A percentile compares a stretch with the other conserved stretches of the same genome.
Evolutionary conservation across 1,284 basidiomycete species (phyloP).

Genomic region (Tilletiopsis washingtonensis): DNA sequence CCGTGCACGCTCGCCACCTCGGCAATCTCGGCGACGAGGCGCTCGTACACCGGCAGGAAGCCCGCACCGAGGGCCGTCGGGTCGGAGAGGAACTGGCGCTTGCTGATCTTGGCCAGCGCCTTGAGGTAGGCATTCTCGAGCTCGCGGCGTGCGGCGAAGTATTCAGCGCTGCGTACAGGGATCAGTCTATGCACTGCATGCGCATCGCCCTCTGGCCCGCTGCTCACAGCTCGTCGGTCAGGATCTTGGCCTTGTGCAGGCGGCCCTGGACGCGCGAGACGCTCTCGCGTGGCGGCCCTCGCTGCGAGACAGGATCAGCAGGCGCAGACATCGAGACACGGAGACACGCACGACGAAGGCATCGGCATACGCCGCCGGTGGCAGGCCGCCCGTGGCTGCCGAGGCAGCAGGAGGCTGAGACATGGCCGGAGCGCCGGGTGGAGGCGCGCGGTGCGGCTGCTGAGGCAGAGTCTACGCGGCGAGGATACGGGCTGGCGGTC

Average conservation of each 20-base stretch:
- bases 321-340: neutral
- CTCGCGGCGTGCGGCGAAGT: conserved; percentile 51
- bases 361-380: conserved; percentile 23
- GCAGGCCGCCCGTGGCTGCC: conserved; percentile 1
- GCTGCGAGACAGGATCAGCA: neutral
- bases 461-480: too few species aligned
- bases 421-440: too few species aligned
- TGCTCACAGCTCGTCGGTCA: conserved; percentile 38
- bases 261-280: conserved; percentile 16
- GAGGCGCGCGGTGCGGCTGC: too few species aligned
- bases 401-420: neutral
- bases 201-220: neutral
- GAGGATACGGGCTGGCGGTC: too few species aligned
- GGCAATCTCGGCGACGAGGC: conserved; percentile 31
- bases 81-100: conserved; percentile 45
- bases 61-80: conserved; percentile 32
- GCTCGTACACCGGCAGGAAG: conserved; percentile 41
- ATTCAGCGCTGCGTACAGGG: conserved; percentile 50
- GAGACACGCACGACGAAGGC: conserved; percentile 18
- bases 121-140: conserved; percentile 52
- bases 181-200: conserved; percentile 2
- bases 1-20: conserved; percentile 37
- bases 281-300: conserved; percentile 8
- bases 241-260: conserved; percentile 30
- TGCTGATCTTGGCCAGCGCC: conserved; percentile 50